Base-by-base conservation (phyloP, 768 basidiomycete species). In the Collybia sordida region DNA sequence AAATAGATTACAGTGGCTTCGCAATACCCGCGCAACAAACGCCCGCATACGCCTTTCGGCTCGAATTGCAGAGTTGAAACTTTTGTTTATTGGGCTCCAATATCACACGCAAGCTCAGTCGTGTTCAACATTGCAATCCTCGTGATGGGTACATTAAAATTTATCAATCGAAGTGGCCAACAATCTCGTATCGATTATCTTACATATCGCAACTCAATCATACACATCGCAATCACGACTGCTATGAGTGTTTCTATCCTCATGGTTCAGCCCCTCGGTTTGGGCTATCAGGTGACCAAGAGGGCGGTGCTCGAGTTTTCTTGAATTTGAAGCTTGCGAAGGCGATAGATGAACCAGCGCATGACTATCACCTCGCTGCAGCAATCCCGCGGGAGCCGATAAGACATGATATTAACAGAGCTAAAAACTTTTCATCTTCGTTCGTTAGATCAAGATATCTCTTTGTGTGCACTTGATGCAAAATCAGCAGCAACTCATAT, bases 41-140 rank as follows among this genome's bases (percentile, higher is more conserved):
- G 54, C n/a, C 25, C 47, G 2, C 17, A 37, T 4, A 46, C 42
- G 12, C 51, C 43, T n/a, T 55, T 52, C 15, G 54, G 50, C 35
- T 55, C 54, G 3, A 55, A 55, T 34, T 55, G 54, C 25, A 42
- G 35, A 19, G 6, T 51, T 2, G 1, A 4, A 3, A 28, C 47
- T 19, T 55, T 55, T 37, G 18, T 42, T 34, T n/a, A 42, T 21
- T 55, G 54, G 54, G 23, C 39, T 8, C 40, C 51, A 6, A 19
- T 49, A 21, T 28, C 39, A 47, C 47, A 55, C 18, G 54, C 42
- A 14, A 9, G 44, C 11, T 55, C 54, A 17, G 42, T 35, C 11
- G 22, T 55, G 28, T 55, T 49, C 43, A 55, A 51, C 19, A 5
- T 42, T 5, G 38, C 45, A 6, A 36, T 55, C 19, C 50, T 55